Conservation (phyloP, 2,329 filamentous ascomycete species). For the Cladosporium austrohemisphaericum region DNA sequence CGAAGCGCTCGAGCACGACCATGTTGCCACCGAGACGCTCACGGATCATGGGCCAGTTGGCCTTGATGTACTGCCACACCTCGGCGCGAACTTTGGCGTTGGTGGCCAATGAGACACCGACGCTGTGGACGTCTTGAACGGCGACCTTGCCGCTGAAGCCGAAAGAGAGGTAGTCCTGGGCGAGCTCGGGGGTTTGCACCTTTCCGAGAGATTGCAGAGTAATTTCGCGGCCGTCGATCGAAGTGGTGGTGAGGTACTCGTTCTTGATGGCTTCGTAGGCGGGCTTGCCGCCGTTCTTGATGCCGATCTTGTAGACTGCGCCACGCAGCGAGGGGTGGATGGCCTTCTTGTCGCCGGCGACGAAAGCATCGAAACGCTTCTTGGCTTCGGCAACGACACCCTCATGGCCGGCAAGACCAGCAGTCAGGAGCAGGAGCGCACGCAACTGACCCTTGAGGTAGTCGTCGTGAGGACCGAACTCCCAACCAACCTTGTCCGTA, state of each 20-base stretch:
- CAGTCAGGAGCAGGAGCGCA: slow-evolving; percentile 72
- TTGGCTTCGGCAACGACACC: slow-evolving; percentile 68
- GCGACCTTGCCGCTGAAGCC: slow-evolving; percentile 81
- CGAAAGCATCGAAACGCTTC: slow-evolving; percentile 77
- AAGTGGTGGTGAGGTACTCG: slow-evolving; percentile 77
- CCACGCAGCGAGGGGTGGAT: slow-evolving; percentile 79
- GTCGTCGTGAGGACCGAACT: slow-evolving; percentile 71
- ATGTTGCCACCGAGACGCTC: slow-evolving; percentile 74
- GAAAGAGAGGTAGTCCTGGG: slow-evolving; percentile 65
- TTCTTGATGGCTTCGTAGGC: slow-evolving; percentile 75
- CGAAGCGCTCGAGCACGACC: slow-evolving; percentile 83
- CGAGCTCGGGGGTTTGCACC: slow-evolving; percentile 64
- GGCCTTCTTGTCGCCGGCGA: slow-evolving; percentile 61
- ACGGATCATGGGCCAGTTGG: slow-evolving; percentile 72
- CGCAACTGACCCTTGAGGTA: slow-evolving; percentile 80
- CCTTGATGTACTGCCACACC: slow-evolving; percentile 82
- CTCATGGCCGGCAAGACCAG: slow-evolving; percentile 72
- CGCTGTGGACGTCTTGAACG: slow-evolving; percentile 81
- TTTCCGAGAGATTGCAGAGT: slow-evolving; percentile 72
- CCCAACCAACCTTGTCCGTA: slow-evolving; percentile 79
- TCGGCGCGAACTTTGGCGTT: slow-evolving; percentile 70
- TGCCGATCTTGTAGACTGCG: slow-evolving; percentile 73
- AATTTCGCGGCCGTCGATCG: slow-evolving; percentile 88
- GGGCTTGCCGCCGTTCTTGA: slow-evolving; percentile 66
- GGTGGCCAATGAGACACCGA: slow-evolving; percentile 66